These are phyloP conservation scores for Candida quercuum DNA, from an alignment of 805 yeast genomes.

Conservation along the genomic window DNA sequence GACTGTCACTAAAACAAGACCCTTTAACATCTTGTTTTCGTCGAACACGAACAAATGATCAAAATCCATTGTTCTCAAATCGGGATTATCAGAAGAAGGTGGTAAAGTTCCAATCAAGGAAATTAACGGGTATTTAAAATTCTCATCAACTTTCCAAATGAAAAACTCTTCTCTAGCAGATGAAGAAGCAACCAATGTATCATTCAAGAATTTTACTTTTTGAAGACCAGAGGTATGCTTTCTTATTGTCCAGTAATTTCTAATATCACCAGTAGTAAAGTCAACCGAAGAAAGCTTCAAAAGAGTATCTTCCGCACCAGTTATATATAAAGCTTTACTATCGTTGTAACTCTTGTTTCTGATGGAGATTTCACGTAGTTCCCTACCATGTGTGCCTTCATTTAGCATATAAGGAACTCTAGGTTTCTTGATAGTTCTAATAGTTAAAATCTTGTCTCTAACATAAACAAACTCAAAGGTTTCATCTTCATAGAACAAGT, in stretches of 20 bases:
- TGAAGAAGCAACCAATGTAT: constrained; percentile 43
- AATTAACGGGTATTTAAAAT: constrained; percentile 38
- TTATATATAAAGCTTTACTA: constrained; percentile 41
- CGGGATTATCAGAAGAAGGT: constrained; percentile 60
- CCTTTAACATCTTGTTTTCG: constrained; percentile 24
- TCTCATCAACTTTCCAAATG: constrained; percentile 60
- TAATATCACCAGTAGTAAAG: constrained; percentile 34
- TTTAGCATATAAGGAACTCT: constrained; percentile 30
- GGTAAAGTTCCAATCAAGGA: constrained; percentile 46
- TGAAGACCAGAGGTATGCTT: constrained; percentile 90
- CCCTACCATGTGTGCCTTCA: constrained; percentile 87
- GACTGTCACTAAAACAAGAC: constrained; percentile 58
- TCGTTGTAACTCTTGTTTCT: constrained; percentile 27
- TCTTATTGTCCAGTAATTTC: constrained; percentile 56
- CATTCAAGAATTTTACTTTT: constrained; percentile 55
- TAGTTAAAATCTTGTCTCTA: constrained; percentile 44
- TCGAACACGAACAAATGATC: constrained; percentile 39
- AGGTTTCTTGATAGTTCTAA: constrained; percentile 28
- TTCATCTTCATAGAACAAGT: constrained; percentile 29
- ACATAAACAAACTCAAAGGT: constrained; percentile 50
- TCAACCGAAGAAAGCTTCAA: constrained; percentile 47
- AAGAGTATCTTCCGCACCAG: constrained; percentile 89
- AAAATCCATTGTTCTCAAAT: constrained; percentile 87
- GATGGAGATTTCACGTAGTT: constrained; percentile 71
- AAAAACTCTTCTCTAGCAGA: constrained; percentile 88